Evolutionary conservation across 176 grass and related monocot genomes (phyloP), one percentile per base, ranked within the genome.

Genomic region (Triticum dicoccoides): DNA sequence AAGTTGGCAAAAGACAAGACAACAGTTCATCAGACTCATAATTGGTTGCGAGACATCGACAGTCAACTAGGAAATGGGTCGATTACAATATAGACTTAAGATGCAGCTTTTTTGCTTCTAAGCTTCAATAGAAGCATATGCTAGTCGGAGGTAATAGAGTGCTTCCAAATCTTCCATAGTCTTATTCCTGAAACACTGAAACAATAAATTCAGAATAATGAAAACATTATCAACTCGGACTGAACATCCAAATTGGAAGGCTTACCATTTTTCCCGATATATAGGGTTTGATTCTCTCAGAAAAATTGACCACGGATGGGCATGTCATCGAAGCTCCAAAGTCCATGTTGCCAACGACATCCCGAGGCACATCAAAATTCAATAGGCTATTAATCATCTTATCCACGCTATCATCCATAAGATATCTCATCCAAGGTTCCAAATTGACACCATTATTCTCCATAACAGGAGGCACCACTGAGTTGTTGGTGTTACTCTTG

Each of bases 321-420:
- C 65, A 98, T 82, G 82, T 94, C 91, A 85, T 87, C 84, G 17
- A 98, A 98, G 86, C 94, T 94, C 90, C 93, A 98, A 20, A 98
- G 75, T 91, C 90, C 88, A 92, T 88, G 65, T 69, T 80, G 73
- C 75, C 70, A 23, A 74, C 51, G 33, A 58, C 82, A 85, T 94
- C 94, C 34, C 88, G 83, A 62, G 78, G 69, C 61, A 68, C 84
- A 73, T 92, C 88, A 76, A 59, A 51, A 68, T 68, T 89, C 33
- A 92, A 69, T 83, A 98, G 58, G 86, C 66, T 87, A 38, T 94
- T 90, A 52, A 93, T 82, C 5, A 86, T 80, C 66, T 87, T 86
- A 77, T 78, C 87, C 1, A 78, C 68, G 65, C n/a, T 79, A 63
- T 44, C 47, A 56, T 54, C 90, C 34, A 94, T 35, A 86, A 94